Base-by-base conservation (phyloP, 352 stramenopile species). In the Aphanomyces cochlioides region DNA sequence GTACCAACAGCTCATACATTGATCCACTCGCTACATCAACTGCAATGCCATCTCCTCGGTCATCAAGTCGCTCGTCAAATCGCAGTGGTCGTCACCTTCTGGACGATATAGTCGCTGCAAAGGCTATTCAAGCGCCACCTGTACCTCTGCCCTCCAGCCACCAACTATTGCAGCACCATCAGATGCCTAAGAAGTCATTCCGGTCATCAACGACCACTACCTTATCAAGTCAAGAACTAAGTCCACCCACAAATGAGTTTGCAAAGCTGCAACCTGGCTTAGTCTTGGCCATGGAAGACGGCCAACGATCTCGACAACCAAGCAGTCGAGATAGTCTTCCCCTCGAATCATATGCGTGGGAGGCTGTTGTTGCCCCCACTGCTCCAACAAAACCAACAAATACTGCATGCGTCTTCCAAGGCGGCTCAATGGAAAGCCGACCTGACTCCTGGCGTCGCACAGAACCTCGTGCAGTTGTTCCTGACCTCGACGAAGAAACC, bases 161-260 rank as follows among this genome's bases (percentile, higher is more conserved):
- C 15, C 54, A 37, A 37, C 54, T 40, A 8, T 5, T n/a, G 17
- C 54, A 61, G n/a, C 54, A 61, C 34, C 54, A 43, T 10, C 39
- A 61, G 28, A 43, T 61, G 54, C 54, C 54, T 10, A 61, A 61
- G 37, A 28, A 37, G 43, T 61, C 54, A 6, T 61, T 61, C 43
- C 54, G 54, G 2, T 61, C 54, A 37, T 61, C 54, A 7, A 61
- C 54, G 19, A 61, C 54, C 28, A 61, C 54, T 28, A 61, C 54
- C 7, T 41, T 61, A 37, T 61, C 54, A 28, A 61, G 54, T 17
- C 13, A 37, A n/a, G 54, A 61, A 37, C 54, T 61, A 37, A 61
- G 19, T n/a, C 54, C 54, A 40, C 54, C 54, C 17, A 37, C 54
- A 13, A 28, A 61, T 37, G 54, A 61, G 7, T 61, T 61, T 39